A percentile compares a stretch with the other conserved stretches of the same genome.
Evolutionary conservation across 352 stramenopile species (phyloP).

Genomic region (Phytophthora foliorum): DNA sequence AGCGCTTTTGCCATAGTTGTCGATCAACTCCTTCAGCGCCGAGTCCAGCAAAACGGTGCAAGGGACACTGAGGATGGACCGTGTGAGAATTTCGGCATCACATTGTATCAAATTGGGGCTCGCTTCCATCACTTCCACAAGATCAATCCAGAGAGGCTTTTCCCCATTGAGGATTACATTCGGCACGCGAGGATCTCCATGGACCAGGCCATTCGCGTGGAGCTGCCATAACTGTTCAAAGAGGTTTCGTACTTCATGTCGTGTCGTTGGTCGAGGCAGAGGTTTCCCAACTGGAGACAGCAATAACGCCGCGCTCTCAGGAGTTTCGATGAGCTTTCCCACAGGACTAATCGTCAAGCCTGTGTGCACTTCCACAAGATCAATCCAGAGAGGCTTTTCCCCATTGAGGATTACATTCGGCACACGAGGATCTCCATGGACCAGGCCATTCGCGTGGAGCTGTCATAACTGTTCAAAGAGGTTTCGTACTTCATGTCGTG

Average conservation of each 20-base stretch:
- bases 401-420: no score
- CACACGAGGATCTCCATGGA: no score
- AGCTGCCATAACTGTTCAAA: slow-evolving; percentile 40
- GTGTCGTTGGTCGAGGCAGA: no score
- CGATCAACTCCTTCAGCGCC: slow-evolving; percentile 24
- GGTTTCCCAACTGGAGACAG: no score
- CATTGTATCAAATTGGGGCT: slow-evolving; percentile 23
- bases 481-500: no score
- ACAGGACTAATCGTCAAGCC: no score
- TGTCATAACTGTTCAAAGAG: no score
- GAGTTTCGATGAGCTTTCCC: no score
- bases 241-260: slow-evolving; percentile 34
- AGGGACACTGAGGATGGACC: slow-evolving; percentile 36
- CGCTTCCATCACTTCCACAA: slow-evolving; percentile 34
- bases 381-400: no score
- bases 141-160: slow-evolving; percentile 30
- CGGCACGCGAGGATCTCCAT: slow-evolving; percentile 45
- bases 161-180: slow-evolving; percentile 41
- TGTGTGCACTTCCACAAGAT: no score
- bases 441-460: no score
- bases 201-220: slow-evolving; percentile 35
- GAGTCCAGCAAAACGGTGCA: slow-evolving; percentile 8
- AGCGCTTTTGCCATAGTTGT: slow-evolving; percentile 29
- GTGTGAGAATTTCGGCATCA: slow-evolving; percentile 43
- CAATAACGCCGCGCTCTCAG: no score